These are phyloP conservation scores for Candida tropicalis DNA, from an alignment of 1,139 yeast species.

Conservation along the genomic window DNA sequence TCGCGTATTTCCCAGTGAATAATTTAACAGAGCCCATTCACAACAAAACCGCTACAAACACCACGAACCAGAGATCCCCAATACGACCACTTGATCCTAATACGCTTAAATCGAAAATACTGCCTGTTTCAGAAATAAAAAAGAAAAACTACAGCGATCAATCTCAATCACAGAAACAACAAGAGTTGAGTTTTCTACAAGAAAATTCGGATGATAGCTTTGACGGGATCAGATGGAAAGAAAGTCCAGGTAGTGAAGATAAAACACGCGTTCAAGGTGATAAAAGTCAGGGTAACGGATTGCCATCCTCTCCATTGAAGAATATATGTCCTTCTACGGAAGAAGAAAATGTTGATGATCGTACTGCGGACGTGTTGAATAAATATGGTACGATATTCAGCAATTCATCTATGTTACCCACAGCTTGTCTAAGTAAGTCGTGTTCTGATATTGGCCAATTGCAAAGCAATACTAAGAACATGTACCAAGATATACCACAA, in stretches of 20 bases:
- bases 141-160: not conserved
- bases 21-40: constrained; percentile 12
- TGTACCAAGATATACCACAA: constrained; percentile 21
- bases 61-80: not conserved
- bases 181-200: constrained; percentile 11
- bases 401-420: constrained; percentile 22
- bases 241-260: constrained; percentile 26
- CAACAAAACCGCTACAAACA: not conserved
- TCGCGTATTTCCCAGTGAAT: constrained; percentile 43
- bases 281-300: constrained; percentile 12
- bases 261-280: constrained; percentile 6
- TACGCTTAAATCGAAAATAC: constrained; percentile 7
- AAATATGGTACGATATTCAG: constrained; percentile 40
- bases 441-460: constrained; percentile 27
- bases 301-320: constrained; percentile 41
- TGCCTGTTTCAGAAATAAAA: constrained; percentile 12
- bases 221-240: constrained; percentile 48
- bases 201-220: constrained; percentile 52
- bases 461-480: constrained; percentile 5
- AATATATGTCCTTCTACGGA: constrained; percentile 14
- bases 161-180: not conserved
- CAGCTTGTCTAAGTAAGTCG: constrained; percentile 28
- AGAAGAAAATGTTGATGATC: constrained; percentile 21
- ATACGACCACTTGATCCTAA: constrained; percentile 13
- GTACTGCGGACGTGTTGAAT: constrained; percentile 38